Evolutionary conservation across 495 filamentous ascomycete genomes (phyloP), one percentile per base, ranked within the genome.

Genomic region (Penicillium coffeae): DNA sequence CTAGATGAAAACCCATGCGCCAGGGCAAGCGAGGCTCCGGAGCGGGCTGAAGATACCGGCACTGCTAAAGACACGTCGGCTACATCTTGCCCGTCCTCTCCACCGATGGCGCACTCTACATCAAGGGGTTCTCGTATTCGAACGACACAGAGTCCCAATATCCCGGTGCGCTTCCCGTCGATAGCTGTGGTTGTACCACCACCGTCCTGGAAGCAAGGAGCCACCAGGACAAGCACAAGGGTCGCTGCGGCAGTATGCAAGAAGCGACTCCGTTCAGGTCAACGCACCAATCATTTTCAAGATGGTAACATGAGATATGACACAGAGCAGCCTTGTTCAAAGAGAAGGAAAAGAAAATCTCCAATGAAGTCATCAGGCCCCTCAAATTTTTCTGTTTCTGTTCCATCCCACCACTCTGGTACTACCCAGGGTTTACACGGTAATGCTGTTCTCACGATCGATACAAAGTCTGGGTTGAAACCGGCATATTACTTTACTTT

Each of bases 401-500:
- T 44, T 50, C 32, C 40, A 50, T 43, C 33, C 38, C 34, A 50
- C 38, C 25, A 14, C 40, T 20, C 39, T 38, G 15, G 40, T 50
- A 34, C 40, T 45, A 44, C 44, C 40, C 21, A 50, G 40, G 38
- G 34, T 39, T 0, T 50, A 44, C 41, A n/a, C 9, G 41, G 48
- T 32, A 43, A 33, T 38, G 48, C 40, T 50, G 3, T 50, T 34
- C 40, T 50, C 33, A 50, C 48, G 40, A 22, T 50, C 48, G 21
- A 50, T 13, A 30, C 48, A 32, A 38, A 50, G 27, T 10, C 48
- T 43, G 35, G 48, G 13, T 21, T 39, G 33, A 50, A 45, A 27
- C 40, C 48, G 40, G 48, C 41, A 45, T 50, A 50, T 50, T 50
- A 44, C 48, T 50, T 50, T 44, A 50, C 41, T 38, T 45, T 50